Percentiles rank a stretch among this genome's conserved stretches.
Evolutionary conservation across 1,284 basidiomycete genomes (phyloP).

Genomic region (Cutaneotrichosporon cavernicola): DNA sequence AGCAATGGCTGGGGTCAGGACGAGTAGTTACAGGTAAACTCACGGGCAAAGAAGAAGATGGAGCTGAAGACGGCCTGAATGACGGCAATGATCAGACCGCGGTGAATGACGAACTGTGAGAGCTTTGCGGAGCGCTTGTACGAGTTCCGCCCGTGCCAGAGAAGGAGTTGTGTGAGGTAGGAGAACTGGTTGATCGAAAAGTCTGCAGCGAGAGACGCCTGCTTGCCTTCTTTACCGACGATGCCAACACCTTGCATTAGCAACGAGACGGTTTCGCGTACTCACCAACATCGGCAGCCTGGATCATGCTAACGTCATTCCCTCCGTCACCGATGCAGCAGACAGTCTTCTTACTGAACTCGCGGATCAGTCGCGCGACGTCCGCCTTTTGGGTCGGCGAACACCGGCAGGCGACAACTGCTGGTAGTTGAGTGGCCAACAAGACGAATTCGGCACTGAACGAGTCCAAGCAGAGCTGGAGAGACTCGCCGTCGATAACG

Average conservation of each 20-base stretch:
- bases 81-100: slow-evolving; percentile 94
- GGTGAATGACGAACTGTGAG: slow-evolving; percentile 97
- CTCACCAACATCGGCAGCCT: slow-evolving; percentile 92
- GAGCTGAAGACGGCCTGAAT: slow-evolving; percentile 97
- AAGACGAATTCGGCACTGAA: slow-evolving; percentile 94
- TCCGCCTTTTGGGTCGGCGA: slow-evolving; percentile 99
- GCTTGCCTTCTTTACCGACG: slow-evolving; percentile 97
- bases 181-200: slow-evolving; percentile 97
- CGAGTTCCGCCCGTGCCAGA: slow-evolving; percentile 87
- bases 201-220: slow-evolving; percentile 95
- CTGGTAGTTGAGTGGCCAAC: slow-evolving; percentile 90
- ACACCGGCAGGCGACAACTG: slow-evolving; percentile 95
- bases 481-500: slow-evolving; percentile 96
- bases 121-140: slow-evolving; percentile 97
- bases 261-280: slow-evolving; percentile 30
- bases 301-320: slow-evolving; percentile 96
- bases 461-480: slow-evolving; percentile 82
- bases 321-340: slow-evolving; percentile 98
- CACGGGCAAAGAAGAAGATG: slow-evolving; percentile 94
- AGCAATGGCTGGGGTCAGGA: slow-evolving; percentile 66
- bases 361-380: slow-evolving; percentile 86
- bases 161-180: slow-evolving; percentile 86
- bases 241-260: slow-evolving; percentile 78
- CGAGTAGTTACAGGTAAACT: slow-evolving; percentile 55
- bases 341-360: slow-evolving; percentile 86